Percentiles rank a stretch among this genome's conserved stretches.
Conservation (phyloP, 2,329 filamentous ascomycete genomes). For the Berkeleyomyces basicola region DNA sequence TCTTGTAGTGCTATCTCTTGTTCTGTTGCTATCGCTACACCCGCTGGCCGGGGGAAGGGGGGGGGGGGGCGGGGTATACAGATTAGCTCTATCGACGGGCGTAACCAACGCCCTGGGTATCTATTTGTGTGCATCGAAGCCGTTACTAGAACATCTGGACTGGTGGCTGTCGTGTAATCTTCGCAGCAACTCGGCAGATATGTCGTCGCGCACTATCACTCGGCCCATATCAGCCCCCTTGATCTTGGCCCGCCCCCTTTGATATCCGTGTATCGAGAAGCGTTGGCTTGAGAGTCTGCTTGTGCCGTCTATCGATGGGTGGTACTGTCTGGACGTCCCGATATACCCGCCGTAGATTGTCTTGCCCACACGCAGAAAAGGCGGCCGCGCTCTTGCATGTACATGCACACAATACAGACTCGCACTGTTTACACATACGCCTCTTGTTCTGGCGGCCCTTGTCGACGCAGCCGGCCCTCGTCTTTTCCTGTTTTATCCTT, state of each 20-base stretch:
- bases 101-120: neutral
- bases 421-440: neutral
- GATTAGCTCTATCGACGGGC: neutral
- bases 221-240: neutral
- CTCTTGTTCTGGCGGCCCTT: neutral
- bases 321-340: too few species aligned
- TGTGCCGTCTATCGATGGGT: too few species aligned
- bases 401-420: neutral
- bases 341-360: too few species aligned
- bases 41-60: neutral
- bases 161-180: neutral
- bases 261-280: neutral
- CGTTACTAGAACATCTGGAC: neutral
- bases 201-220: neutral
- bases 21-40: neutral
- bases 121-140: neutral
- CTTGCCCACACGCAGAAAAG: too few species aligned
- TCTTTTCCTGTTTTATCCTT: neutral
- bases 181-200: too few species aligned
- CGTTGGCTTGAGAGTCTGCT: neutral
- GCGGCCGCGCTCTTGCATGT: neutral
- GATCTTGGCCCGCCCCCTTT: neutral
- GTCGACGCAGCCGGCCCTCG: neutral
- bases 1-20: neutral
- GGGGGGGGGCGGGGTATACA: neutral